Base-by-base conservation (phyloP, 2,329 filamentous ascomycete species). In the Ceratocystiopsis sp. region DNA sequence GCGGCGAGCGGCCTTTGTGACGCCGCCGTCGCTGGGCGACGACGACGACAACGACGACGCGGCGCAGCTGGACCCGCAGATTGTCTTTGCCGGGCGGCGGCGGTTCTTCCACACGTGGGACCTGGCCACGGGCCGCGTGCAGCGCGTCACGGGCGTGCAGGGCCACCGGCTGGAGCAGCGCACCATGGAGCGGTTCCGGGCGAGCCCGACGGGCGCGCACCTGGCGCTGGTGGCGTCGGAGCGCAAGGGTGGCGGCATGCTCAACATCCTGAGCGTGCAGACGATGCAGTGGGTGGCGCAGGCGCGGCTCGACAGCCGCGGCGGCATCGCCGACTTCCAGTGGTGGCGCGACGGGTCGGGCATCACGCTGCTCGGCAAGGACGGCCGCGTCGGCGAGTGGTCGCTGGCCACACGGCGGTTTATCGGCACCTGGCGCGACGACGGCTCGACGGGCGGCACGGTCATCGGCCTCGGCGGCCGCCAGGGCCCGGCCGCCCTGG, bases 71-170 rank as follows among this genome's bases (percentile, higher is more conserved):
- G 12, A 13, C 43, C 38, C 43, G 49, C 80, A 80, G 52, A 81
- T 98, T 51, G 84, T 94, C 59, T 83, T 95, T 46, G 82, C 86
- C 16, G 87, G 87, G 35, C 80, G 89, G 34, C 76, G 91, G 41
- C 78, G 78, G 49, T 96, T 86, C 65, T 95, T 96, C 61, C 91
- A 96, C 62, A 78, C 81, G 51, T 98, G 91, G 91, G 80, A 96
- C 54, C 71, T 98, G 19, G 68, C 80, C 37, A 79, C 80, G 0
- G 91, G 91, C 37, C 66, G 69, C 13, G 77, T 98, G 40, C 81
- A 89, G 54, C 94, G 93, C 61, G 73, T 93, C 38, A 77, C 75
- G 52, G 69, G 81, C 57, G 65, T 91, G 46, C 73, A 81, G 55
- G 75, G 86, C 40, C 80, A 86, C 51, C 68, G 78, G 50, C 71